Conservation (phyloP, 805 yeast species). For the Yarrowia divulgata region DNA sequence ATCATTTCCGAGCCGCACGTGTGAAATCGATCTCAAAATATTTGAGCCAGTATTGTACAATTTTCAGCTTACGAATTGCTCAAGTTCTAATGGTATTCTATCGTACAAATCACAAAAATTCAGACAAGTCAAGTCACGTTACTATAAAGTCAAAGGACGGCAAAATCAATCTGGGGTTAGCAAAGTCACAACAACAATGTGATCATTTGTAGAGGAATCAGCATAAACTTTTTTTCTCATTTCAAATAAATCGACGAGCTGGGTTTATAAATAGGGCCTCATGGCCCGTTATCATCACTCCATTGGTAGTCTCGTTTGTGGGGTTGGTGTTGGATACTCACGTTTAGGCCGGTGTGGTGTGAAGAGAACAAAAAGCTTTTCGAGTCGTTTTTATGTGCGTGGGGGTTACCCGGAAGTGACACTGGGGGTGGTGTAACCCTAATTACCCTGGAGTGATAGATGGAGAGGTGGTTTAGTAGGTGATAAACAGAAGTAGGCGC, state of each 20-base stretch:
- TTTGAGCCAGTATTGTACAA: no score
- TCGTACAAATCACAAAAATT: no score
- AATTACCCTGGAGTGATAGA: slow-evolving; percentile 8
- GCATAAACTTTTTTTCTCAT: slow-evolving; percentile 41
- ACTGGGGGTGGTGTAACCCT: neutral
- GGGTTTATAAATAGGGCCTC: slow-evolving; percentile 42
- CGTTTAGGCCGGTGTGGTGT: slow-evolving; percentile 13
- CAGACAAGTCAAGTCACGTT: no score
- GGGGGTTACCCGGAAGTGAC: slow-evolving; percentile 19
- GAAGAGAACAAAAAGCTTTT: slow-evolving; percentile 6
- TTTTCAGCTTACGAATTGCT: no score
- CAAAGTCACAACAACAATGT: neutral
- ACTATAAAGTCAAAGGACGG: neutral
- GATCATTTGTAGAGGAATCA: slow-evolving; percentile 12
- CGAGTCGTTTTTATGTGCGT: neutral
- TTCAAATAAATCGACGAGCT: slow-evolving; percentile 42
- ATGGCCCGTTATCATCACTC: slow-evolving; percentile 41
- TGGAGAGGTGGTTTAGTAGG: neutral
- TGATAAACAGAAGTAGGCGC: no score
- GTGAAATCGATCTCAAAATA: no score
- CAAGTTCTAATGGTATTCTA: no score
- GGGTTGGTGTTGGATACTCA: slow-evolving; percentile 6
- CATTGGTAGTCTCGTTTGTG: neutral
- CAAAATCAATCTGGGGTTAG: neutral
- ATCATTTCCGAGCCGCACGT: slow-evolving; percentile 1